Evolutionary conservation across 257 asterid genomes (phyloP), one percentile per base, ranked within the genome.

Genomic region (Nicotiana sylvestris): DNA sequence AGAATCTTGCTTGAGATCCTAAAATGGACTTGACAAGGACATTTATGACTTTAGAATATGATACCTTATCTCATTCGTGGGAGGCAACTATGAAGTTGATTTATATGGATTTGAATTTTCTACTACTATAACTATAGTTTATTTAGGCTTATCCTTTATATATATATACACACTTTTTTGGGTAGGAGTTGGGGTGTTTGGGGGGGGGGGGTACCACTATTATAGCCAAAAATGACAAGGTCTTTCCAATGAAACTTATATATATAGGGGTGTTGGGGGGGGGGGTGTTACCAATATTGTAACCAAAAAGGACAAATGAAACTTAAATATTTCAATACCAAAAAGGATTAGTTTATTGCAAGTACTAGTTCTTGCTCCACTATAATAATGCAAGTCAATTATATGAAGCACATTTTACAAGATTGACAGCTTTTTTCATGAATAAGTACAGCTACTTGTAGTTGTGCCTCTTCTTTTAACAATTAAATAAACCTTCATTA

Each of bases 331-430:
- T 72, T 72, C 4, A 21, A 62, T 27, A 51, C 64, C 27, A 51
- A 29, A 12, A 74, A 29, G 29, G 65, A 76, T 51, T 76, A 27
- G 46, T 29, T 76, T 76, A 76, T 76, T 76, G 29, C 46, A 76
- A 76, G 64, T 76, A 76, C 65, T 27, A 15, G 64, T 76, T 51
- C 29, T 51, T 76, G 5, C 64, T 51, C 46, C 29, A 27, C 64
- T 76, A 25, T 3, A 51, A 49, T 65, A 53, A 32, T 68, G 67
- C 51, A 80, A 84, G 84, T 84, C 84, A 84, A 84, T 79, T 79
- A 60, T 53, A 53, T 60, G 16, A 35, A 3, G 27, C 62, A 72
- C 86, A 80, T 55, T 80, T 84, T 61, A 82, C 86, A 69, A 60
- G 69, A 80, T 69, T 43, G 37, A 32, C 86, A 84, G 81, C 86